phyloP scores from a whole-genome alignment of 345 rosid genomes.

The Moricandia moricandioides region DNA sequence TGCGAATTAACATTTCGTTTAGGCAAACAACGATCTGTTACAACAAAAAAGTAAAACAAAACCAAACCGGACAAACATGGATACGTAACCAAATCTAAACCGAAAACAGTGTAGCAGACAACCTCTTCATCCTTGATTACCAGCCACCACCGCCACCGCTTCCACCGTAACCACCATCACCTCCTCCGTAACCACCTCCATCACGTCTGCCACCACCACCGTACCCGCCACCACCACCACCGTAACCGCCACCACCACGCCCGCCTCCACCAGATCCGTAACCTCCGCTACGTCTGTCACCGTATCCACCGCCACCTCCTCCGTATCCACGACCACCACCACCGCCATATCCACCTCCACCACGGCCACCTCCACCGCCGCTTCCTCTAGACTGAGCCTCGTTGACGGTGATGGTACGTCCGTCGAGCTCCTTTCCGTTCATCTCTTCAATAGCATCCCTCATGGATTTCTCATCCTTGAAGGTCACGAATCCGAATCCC shows the following conservation, averaged over 20 bases:
- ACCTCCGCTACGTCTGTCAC: slow-evolving; percentile 33
- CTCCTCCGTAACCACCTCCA: slow-evolving; percentile 28
- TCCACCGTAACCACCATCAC: slow-evolving; percentile 36
- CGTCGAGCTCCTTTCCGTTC: slow-evolving; percentile 84
- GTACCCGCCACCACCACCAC: slow-evolving; percentile 27
- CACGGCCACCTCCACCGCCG: slow-evolving; percentile 47
- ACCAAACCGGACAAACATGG: slow-evolving; percentile 2
- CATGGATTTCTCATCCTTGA: slow-evolving; percentile 78
- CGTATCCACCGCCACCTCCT: slow-evolving; percentile 35
- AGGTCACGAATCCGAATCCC: slow-evolving; percentile 87
- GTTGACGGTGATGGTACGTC: slow-evolving; percentile 76
- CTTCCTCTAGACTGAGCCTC: slow-evolving; percentile 81
- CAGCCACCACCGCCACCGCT: slow-evolving; percentile 36
- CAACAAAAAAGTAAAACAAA: slow-evolving; percentile 26
- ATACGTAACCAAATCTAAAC: neutral
- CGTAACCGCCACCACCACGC: slow-evolving; percentile 23
- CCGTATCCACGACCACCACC: slow-evolving; percentile 50
- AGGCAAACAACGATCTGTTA: slow-evolving; percentile 21
- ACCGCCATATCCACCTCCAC: slow-evolving; percentile 36
- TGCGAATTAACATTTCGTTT: slow-evolving; percentile 22
- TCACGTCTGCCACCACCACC: slow-evolving; percentile 24
- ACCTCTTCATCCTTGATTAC: slow-evolving; percentile 3
- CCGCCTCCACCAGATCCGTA: slow-evolving; percentile 36
- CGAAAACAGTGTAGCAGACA: neutral
- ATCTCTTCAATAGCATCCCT: slow-evolving; percentile 84